A percentile compares a stretch with the other conserved stretches of the same genome.
Conservation (phyloP, 371 early-diverging fungal species). For the Zychaea mexicana region DNA sequence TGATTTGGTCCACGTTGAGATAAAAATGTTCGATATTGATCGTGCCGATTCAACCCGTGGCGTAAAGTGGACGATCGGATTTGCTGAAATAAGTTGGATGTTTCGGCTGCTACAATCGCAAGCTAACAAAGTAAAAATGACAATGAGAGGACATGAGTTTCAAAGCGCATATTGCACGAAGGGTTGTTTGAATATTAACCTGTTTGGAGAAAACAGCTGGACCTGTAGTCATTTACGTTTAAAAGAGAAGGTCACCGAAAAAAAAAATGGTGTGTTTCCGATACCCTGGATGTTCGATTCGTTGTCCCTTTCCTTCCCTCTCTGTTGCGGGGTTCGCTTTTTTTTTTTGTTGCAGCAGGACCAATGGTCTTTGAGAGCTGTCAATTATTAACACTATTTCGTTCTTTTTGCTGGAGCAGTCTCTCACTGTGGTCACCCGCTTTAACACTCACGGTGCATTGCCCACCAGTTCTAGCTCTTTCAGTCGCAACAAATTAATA, state of each 20-base stretch:
- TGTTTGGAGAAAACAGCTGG: conserved; percentile 18
- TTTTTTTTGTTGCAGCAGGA: too few species aligned
- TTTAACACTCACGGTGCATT: too few species aligned
- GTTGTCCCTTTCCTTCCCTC: too few species aligned
- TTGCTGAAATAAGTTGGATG: conserved; percentile 12
- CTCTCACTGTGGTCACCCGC: too few species aligned
- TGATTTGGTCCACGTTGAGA: neutral
- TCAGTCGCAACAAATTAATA: too few species aligned
- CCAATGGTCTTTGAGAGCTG: too few species aligned
- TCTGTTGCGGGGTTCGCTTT: too few species aligned
- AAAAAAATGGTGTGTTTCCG: neutral
- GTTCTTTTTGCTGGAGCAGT: too few species aligned
- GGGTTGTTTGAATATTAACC: too few species aligned
- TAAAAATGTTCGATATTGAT: neutral
- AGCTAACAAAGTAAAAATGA: conserved; percentile 8
- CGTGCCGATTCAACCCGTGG: neutral
- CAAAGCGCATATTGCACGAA: neutral
- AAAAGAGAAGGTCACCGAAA: neutral
- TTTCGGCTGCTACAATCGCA: conserved; percentile 18
- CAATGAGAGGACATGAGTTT: neutral
- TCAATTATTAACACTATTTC: too few species aligned
- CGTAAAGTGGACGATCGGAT: conserved; percentile 9
- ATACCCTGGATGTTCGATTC: too few species aligned
- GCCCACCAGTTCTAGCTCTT: too few species aligned
- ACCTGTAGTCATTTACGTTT: conserved; percentile 18